Evolutionary conservation across 179 eudicot species (phyloP), one percentile per base, ranked within the genome.

Genomic region (Gypsophila paniculata): DNA sequence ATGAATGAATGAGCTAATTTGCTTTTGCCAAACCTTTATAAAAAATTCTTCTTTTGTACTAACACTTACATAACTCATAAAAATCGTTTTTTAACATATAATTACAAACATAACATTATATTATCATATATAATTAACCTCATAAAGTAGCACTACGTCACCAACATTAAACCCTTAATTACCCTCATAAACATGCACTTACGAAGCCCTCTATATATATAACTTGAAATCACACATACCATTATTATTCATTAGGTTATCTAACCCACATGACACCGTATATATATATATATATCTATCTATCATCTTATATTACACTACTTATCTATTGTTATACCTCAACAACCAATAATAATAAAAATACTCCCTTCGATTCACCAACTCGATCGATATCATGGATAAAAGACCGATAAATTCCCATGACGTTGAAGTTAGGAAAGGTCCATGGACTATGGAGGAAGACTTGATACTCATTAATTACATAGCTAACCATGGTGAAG

Each of bases 391-490:
- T 29, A 29, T 29, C 34, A 94, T 89, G 97, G 88, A 91, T 60
- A 83, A 85, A 71, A 82, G 79, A 70, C 72, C 85, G 78, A 82
- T 83, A 70, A 83, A 65, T 70, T 82, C 90, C 21, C 81, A 80
- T 42, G 96, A 87, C 14, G 78, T 26, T 51, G 96, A 94, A 77
- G 91, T 91, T 68, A 90, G 99, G 76, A 94, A 92, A 85, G 97
- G 97, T 67, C 99, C 99, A 75, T 94, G 99, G 99, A 94, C 99
- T 44, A 90, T 92, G 95, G 99, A 92, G 74, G 99, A 94, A 82
- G 97, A 94, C 74, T 74, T 90, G 72, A 91, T 94, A 14, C 85
- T 91, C 71, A 88, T 91, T 54, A 90, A 91, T 75, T 94, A 94
- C 76, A 90, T 91, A 38, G 95, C 96, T 53, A 90, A 89, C 73